Percentiles rank a stretch among this genome's conserved stretches.
Evolutionary conservation across 108 stramenopile species (phyloP).

Genomic region (Fistulifera pelliculosa): DNA sequence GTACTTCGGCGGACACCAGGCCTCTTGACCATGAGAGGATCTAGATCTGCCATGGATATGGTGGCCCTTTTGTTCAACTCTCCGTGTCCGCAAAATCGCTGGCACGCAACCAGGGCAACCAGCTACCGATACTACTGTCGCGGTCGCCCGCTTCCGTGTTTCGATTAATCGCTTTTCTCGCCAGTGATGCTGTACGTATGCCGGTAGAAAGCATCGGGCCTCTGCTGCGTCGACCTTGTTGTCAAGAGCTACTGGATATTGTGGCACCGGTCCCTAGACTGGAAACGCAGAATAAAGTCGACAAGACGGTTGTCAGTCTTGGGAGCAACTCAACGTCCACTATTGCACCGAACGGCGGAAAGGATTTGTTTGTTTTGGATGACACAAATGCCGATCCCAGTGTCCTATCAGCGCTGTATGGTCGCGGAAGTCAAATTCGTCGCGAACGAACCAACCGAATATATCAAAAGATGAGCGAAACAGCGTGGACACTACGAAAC

Average conservation of each 20-base stretch:
- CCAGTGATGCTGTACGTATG: slow-evolving; percentile 50
- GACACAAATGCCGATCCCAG: slow-evolving; percentile 3
- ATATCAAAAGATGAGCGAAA: slow-evolving; percentile 48
- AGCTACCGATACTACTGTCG: slow-evolving; percentile 43
- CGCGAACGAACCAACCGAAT: slow-evolving; percentile 29
- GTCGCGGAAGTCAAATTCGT: slow-evolving; percentile 7
- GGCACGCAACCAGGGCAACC: slow-evolving; percentile 52
- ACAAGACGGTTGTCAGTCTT: not conserved
- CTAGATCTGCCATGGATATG: slow-evolving; percentile 47
- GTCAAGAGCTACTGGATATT: slow-evolving; percentile 44
- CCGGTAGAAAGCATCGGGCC: slow-evolving; percentile 53
- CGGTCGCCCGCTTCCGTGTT: slow-evolving; percentile 63
- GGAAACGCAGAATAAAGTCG: not conserved
- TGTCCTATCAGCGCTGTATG: slow-evolving; percentile 14
- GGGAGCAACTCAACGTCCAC: not conserved
- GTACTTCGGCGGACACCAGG: slow-evolving; percentile 53
- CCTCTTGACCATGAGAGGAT: slow-evolving; percentile 53
- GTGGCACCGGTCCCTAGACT: slow-evolving; percentile 43
- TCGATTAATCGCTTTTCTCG: slow-evolving; percentile 60
- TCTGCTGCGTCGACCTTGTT: slow-evolving; percentile 37
- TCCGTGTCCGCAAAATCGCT: slow-evolving; percentile 39
- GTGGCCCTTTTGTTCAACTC: slow-evolving; percentile 42
- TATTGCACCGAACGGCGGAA: not conserved
- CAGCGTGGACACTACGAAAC: slow-evolving; percentile 37
- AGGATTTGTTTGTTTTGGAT: not conserved